Percentiles rank a stretch among this genome's conserved stretches.
phyloP scores from a whole-genome alignment of 192 early-diverging fungal genomes.

The Backusella parvicylindrica region DNA sequence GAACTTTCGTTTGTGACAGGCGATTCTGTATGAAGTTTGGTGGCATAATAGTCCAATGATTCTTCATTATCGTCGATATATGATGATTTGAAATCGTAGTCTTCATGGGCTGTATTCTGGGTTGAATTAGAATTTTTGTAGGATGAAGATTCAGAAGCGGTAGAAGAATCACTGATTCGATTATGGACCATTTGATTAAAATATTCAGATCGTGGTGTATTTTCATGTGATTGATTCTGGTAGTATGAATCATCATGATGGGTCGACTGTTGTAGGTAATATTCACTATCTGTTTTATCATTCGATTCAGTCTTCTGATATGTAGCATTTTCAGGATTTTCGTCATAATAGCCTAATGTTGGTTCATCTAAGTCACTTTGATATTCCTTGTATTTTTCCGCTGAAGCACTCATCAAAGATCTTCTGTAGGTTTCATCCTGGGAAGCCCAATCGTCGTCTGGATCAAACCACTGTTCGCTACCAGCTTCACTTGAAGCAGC shows the following conservation, averaged over 20 bases:
- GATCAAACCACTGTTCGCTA: constrained; percentile 24
- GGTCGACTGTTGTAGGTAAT: background rate
- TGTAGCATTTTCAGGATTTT: background rate
- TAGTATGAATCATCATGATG: background rate
- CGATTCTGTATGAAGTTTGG: background rate
- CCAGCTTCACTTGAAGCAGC: constrained; percentile 13
- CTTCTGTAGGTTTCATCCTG: background rate
- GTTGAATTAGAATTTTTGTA: constrained; percentile 7
- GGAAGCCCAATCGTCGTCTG: constrained; percentile 9
- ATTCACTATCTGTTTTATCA: background rate
- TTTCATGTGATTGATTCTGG: background rate
- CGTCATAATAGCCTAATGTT: background rate
- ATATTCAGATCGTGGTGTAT: background rate
- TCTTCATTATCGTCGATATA: background rate
- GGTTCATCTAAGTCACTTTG: background rate
- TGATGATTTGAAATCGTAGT: background rate
- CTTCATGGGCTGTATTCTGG: constrained; percentile 3
- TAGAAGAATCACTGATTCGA: constrained; percentile 11
- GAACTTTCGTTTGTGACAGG: background rate
- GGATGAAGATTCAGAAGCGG: constrained; percentile 7
- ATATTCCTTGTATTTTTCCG: background rate
- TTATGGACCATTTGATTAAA: background rate
- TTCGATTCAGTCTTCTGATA: background rate
- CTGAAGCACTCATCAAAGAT: background rate
- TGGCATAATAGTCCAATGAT: background rate